These are phyloP conservation scores for Cutaneotrichosporon spelunceum DNA, from an alignment of 1,284 basidiomycete genomes.

Conservation along the genomic window DNA sequence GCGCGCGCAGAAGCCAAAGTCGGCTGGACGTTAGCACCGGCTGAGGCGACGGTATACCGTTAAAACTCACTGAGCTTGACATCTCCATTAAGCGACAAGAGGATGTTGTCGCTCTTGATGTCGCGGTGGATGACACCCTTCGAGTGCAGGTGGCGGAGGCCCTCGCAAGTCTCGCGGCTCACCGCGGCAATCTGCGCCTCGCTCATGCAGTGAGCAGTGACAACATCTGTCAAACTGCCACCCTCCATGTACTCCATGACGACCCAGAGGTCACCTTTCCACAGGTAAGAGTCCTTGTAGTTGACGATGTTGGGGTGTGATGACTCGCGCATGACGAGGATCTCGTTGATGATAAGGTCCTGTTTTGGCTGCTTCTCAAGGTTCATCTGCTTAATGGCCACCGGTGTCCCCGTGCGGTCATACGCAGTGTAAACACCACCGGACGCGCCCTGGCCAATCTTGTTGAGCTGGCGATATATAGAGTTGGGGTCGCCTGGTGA, in stretches of 20 bases:
- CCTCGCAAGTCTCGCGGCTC: slow-evolving; percentile 82
- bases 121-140: slow-evolving; percentile 96
- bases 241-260: slow-evolving; percentile 99
- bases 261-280: slow-evolving; percentile 98
- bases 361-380: slow-evolving; percentile 99
- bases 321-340: slow-evolving; percentile 95
- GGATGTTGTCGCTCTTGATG: slow-evolving; percentile 96
- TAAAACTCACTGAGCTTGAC: slow-evolving; percentile 86
- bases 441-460: slow-evolving; percentile 97
- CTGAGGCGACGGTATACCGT: not conserved
- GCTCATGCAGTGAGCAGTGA: slow-evolving; percentile 95
- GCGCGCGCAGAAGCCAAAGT: slow-evolving; percentile 98
- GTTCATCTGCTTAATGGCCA: slow-evolving; percentile 99
- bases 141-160: slow-evolving; percentile 84
- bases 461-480: slow-evolving; percentile 85
- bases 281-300: slow-evolving; percentile 96
- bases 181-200: slow-evolving; percentile 90
- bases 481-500: slow-evolving; percentile 95
- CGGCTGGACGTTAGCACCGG: slow-evolving; percentile 59
- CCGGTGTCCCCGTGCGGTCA: slow-evolving; percentile 86
- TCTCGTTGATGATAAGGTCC: slow-evolving; percentile 99
- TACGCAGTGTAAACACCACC: slow-evolving; percentile 98
- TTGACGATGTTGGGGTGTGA: slow-evolving; percentile 98
- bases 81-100: slow-evolving; percentile 86
- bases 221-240: slow-evolving; percentile 82